Percentiles rank a stretch among this genome's conserved stretches.
Conservation (phyloP, 2,329 filamentous ascomycete genomes). For the Ramularia collo-cygni region DNA sequence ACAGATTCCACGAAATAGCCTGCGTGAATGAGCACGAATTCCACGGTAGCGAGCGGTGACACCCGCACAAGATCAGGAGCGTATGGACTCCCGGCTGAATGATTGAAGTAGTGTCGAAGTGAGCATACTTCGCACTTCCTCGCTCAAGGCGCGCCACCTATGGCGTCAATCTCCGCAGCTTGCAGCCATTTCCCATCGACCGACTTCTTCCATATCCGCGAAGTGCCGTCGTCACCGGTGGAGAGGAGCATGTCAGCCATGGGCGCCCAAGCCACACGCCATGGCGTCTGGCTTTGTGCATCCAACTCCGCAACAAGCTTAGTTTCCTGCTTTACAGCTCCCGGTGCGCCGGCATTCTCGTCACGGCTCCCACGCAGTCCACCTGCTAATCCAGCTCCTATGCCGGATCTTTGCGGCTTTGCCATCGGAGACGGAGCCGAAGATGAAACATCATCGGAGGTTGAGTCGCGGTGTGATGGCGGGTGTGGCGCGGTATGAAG, state of each 20-base stretch:
- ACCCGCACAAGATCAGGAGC: too few species aligned
- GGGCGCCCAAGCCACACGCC: conserved; percentile 62
- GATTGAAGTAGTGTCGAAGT: too few species aligned
- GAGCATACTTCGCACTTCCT: neutral
- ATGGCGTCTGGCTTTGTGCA: conserved; percentile 63
- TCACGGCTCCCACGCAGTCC: conserved; percentile 45
- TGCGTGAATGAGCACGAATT: too few species aligned
- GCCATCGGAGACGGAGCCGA: conserved; percentile 4
- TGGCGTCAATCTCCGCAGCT: conserved; percentile 42
- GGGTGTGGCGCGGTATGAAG: conserved; percentile 48
- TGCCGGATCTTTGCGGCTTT: conserved; percentile 36
- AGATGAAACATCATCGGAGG: neutral
- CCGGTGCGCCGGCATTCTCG: conserved; percentile 50
- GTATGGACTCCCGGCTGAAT: too few species aligned
- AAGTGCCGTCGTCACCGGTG: conserved; percentile 66
- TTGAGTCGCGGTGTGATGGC: conserved; percentile 15
- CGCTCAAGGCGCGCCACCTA: conserved; percentile 3
- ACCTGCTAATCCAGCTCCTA: conserved; percentile 47
- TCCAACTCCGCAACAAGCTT: conserved; percentile 61
- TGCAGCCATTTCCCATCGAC: conserved; percentile 43
- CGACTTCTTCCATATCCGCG: conserved; percentile 45
- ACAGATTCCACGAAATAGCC: too few species aligned
- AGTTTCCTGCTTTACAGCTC: conserved; percentile 58
- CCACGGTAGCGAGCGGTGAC: too few species aligned
- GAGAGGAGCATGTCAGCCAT: conserved; percentile 63